Base-by-base conservation (phyloP, 306 rosid species). In the Citrullus mucosospermus region DNA sequence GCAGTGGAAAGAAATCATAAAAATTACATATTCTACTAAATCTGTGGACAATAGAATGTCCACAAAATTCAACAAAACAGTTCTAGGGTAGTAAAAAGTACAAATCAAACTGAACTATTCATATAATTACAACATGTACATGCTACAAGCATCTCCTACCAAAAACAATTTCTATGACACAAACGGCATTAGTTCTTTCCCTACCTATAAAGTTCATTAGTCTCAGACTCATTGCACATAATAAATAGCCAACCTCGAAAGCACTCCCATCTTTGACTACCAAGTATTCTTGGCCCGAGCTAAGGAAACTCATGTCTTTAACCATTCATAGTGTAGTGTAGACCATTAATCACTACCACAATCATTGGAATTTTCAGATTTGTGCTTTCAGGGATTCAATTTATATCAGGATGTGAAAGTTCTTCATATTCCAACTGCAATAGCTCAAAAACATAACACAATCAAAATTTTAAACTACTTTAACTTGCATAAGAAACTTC, bases 401-500 rank as follows among this genome's bases (percentile, higher is more conserved):
- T 82, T 81, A 58, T 78, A 69, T 91, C 96, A 48, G 91, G 86
- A 85, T 89, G 77, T 5, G 88, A 81, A 78, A 90, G 76, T 48
- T 70, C 89, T 50, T 91, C 96, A 56, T 67, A 81, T 85, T 90
- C 98, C 88, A 91, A 76, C 97, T 96, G 93, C 88, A 81, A 75
- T 82, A 79, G 72, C 71, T 68, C 81, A 77, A 83, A 30, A 73
- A 30, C 9, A 77, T 53, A 84, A 78, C 39, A 65, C 14, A 20
- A 13, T 62, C n/a, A 75, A 7, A 55, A 13, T 1, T 43, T 62
- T 3, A 8, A 8, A 58, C 32, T 22, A 30, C 5, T 28, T 28
- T 3, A 48, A 59, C n/a, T 8, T 58, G 28, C 66, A 34, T 9
- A 41, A 12, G 56, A 51, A 79, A 79, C 43, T 53, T 43, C 6